Evolutionary conservation across 2,329 filamentous ascomycete species (phyloP), one percentile per base, ranked within the genome.

Genomic region (Exophiala sideris): DNA sequence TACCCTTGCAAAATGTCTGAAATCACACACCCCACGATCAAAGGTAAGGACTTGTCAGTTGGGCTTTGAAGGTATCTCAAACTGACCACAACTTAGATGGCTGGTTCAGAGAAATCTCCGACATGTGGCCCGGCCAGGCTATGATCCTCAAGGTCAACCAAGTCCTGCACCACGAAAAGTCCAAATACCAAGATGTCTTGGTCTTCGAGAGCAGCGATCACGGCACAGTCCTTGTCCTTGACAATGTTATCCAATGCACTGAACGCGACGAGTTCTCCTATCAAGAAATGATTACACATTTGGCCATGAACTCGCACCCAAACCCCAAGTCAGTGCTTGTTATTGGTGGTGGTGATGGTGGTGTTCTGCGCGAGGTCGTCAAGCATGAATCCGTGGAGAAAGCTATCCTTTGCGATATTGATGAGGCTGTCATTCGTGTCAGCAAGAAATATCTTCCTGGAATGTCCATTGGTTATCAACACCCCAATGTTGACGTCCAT

Each of bases 261-360:
- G 94, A 99, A 84, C 87, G 92, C 64, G 91, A 99, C 71, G 94
- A 99, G 80, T 99, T 97, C 82, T 90, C 91, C 73, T 85, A 81
- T 62, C 94, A 99, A 82, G 94, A 99, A 84, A 99, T 99, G 94
- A 99, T 99, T 76, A 91, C 92, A 66, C 91, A 99, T 78, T 83
- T 99, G 65, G 94, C 91, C 76, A 90, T 99, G 87, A 94, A 95
- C 84, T 90, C 92, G 50, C 94, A 99, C 84, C 94, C 94, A 65
- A 86, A 95, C 81, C 94, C 94, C 70, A 94, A 97, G 85, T 95
- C 91, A 77, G 94, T 99, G 50, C 86, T 99, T 54, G 94, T 99
- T 73, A 97, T 99, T 69, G 94, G 94, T 63, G 94, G 94, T 68
- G 94, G 94, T 71, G 94, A 99, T 71, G 94, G 94, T 57, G 94